These are phyloP conservation scores for Lobulomyces angularis DNA, from an alignment of 192 early-diverging fungal species.

Conservation along the genomic window DNA sequence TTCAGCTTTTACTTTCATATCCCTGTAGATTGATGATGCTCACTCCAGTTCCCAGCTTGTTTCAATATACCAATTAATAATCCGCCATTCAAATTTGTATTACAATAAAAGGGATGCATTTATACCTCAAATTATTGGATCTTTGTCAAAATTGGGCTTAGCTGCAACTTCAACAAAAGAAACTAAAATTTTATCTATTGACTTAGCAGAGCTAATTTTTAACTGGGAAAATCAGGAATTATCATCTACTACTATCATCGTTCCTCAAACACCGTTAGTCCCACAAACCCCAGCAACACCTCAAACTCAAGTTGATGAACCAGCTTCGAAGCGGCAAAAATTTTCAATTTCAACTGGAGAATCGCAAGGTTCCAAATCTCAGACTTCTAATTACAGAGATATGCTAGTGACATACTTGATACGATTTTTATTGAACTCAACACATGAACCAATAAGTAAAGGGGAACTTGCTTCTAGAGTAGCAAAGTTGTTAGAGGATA, in stretches of 20 bases:
- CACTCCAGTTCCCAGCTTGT: conserved; percentile 73
- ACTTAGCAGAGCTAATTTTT: conserved; percentile 79
- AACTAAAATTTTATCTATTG: conserved; percentile 70
- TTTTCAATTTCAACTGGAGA: conserved; percentile 16
- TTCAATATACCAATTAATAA: conserved; percentile 82
- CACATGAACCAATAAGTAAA: background rate
- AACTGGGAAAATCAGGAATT: conserved; percentile 74
- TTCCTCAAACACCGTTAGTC: conserved; percentile 4
- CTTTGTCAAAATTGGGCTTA: conserved; percentile 76
- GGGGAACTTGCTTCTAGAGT: background rate
- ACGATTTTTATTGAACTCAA: conserved; percentile 5
- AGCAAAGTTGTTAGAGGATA: no score
- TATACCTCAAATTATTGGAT: conserved; percentile 73
- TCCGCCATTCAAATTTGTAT: conserved; percentile 79
- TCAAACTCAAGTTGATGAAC: conserved; percentile 27
- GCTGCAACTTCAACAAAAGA: conserved; percentile 75
- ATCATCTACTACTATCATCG: no score
- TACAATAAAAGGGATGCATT: conserved; percentile 84
- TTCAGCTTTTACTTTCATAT: no score
- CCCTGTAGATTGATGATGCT: conserved; percentile 93
- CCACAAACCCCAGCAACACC: conserved; percentile 10
- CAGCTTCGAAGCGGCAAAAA: conserved; percentile 21
- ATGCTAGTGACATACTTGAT: conserved; percentile 17
- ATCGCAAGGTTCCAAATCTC: conserved; percentile 10
- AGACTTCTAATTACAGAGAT: no score